phyloP scores from a whole-genome alignment of 345 rosid genomes.

The Gossypium arboreum region DNA sequence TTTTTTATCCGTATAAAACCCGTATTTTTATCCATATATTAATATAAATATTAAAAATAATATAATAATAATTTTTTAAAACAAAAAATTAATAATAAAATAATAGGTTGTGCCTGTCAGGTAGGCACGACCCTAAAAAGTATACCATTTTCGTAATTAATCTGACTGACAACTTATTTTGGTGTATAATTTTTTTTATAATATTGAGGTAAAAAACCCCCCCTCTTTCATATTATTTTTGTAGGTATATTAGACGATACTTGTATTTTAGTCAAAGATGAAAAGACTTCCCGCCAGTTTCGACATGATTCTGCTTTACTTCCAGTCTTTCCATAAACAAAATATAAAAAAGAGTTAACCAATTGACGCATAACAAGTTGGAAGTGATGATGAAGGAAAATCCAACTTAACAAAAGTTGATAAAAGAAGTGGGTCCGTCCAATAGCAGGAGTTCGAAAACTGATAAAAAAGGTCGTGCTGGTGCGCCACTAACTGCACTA shows the following conservation, averaged over 20 bases:
- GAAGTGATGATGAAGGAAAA: neutral
- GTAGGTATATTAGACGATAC: neutral
- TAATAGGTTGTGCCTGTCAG: too few species aligned
- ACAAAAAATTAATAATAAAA: too few species aligned
- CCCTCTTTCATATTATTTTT: neutral
- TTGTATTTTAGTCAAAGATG: neutral
- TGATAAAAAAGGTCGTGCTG: neutral
- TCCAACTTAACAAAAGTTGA: slow-evolving; percentile 3
- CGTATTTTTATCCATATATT: too few species aligned
- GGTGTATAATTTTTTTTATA: too few species aligned
- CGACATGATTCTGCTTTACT: neutral
- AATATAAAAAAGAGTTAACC: neutral
- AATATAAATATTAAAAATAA: too few species aligned
- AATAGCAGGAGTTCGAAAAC: neutral
- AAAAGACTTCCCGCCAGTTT: neutral
- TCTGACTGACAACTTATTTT: too few species aligned
- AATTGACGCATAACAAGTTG: neutral
- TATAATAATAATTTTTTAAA: too few species aligned
- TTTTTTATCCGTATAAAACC: too few species aligned
- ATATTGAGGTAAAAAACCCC: neutral
- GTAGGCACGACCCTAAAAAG: too few species aligned
- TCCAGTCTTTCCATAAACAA: neutral
- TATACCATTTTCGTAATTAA: too few species aligned
- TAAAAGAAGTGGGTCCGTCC: slow-evolving; percentile 9
- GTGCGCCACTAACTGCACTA: slow-evolving; percentile 15